Evolutionary conservation across 371 early-diverging fungal genomes (phyloP), one percentile per base, ranked within the genome.

Genomic region (Mucor lusitanicus): DNA sequence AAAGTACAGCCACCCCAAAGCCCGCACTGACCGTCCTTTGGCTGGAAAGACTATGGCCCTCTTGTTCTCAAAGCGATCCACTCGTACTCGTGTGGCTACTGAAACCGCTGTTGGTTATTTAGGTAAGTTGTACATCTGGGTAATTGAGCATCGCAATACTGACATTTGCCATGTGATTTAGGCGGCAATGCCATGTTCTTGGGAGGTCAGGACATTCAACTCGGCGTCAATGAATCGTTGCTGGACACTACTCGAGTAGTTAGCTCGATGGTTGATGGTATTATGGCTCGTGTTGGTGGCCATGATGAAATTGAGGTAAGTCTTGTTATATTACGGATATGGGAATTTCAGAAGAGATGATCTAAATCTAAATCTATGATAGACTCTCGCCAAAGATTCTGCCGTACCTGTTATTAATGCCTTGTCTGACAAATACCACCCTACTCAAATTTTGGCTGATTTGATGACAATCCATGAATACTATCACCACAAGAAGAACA

Each of bases 131-230:
- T 19, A 55, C 28, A 44, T 42, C 27, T 54, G n/a, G 63, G 33
- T 25, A 15, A 63, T 48, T 61, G 8, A 27, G 33, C 19, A 23
- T 15, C 17, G 6, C 17, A 37, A 40, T 40, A 11, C 17, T 40
- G 12, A 39, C n/a, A 37, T 53, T 25, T 39, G 19, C 13, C 59
- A 8, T 37, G 17, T 50, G 23, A 15, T 15, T 9, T 67, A 90
- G 99, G 98, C 63, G 98, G 97, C 2, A 93, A 94, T 70, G 89
- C 97, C 28, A 89, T 98, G 90, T 97, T 96, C 75, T 85, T 98
- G 71, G 94, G 95, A 50, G 79, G 90, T 35, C 90, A 95, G 54
- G 99, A 97, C 73, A 97, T 97, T 74, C 99, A 98, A 71, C 73
- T 97, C 53, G 95, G 95, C 30, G 92, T 93, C 54, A 97, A 96